phyloP scores from a whole-genome alignment of 1,139 yeast species.

The Saccharomycopsis crataegensis region DNA sequence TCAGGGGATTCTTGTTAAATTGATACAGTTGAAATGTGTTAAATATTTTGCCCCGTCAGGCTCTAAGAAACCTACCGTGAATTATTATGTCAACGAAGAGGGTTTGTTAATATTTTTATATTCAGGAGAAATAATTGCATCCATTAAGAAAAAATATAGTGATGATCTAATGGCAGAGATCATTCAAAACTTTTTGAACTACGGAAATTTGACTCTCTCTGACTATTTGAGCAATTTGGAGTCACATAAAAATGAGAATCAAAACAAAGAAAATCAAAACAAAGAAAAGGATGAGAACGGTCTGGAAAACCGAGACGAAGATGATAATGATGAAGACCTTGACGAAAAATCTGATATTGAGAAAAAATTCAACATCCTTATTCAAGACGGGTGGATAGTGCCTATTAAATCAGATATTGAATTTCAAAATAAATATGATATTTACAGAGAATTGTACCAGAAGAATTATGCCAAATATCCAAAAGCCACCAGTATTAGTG shows the following conservation, averaged over 20 bases:
- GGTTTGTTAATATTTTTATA: slow-evolving; percentile 63
- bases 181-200: slow-evolving; percentile 59
- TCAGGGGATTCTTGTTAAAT: slow-evolving; percentile 52
- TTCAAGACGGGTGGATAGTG: slow-evolving; percentile 53
- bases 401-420: slow-evolving; percentile 33
- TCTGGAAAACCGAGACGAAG: background rate
- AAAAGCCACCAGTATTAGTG: slow-evolving; percentile 45
- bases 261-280: background rate
- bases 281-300: background rate
- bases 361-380: slow-evolving; percentile 38
- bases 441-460: slow-evolving; percentile 49
- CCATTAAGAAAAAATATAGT: slow-evolving; percentile 39
- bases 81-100: slow-evolving; percentile 53
- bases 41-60: slow-evolving; percentile 36
- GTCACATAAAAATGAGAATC: background rate
- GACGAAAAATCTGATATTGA: slow-evolving; percentile 30
- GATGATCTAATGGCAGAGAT: slow-evolving; percentile 48
- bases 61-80: slow-evolving; percentile 22
- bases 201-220: slow-evolving; percentile 54
- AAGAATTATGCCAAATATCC: slow-evolving; percentile 46
- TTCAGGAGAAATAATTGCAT: slow-evolving; percentile 66
- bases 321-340: background rate
- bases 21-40: slow-evolving; percentile 61
- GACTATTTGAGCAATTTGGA: slow-evolving; percentile 42
- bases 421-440: slow-evolving; percentile 42